Evolutionary conservation across 1,284 basidiomycete genomes (phyloP).

Genomic region (Inonotus obliquus): DNA sequence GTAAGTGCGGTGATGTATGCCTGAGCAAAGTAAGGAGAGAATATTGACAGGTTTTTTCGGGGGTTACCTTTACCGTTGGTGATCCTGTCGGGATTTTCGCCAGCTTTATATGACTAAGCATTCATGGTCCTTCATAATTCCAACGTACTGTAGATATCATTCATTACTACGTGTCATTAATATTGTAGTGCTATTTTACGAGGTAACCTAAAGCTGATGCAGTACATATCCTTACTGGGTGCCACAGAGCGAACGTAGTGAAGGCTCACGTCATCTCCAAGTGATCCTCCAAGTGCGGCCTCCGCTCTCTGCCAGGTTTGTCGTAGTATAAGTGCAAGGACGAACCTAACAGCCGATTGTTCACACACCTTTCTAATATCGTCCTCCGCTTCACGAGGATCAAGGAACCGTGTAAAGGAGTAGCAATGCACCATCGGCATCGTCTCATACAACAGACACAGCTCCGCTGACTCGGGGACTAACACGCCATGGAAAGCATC

Average conservation of each 20-base stretch:
- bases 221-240: conserved; percentile 98
- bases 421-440: conserved; percentile 95
- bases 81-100: neutral
- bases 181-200: conserved; percentile 43
- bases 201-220: conserved; percentile 88
- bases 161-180: conserved; percentile 14
- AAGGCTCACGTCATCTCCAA: conserved; percentile 53
- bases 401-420: conserved; percentile 92
- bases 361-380: conserved; percentile 77
- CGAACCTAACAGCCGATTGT: conserved; percentile 2
- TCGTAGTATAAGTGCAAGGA: neutral
- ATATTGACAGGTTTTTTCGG: neutral
- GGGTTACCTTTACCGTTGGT: neutral
- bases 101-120: neutral
- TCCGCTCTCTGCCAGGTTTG: conserved; percentile 62
- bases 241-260: conserved; percentile 91
- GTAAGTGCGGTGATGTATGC: neutral
- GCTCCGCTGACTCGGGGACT: conserved; percentile 33
- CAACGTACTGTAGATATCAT: too few species aligned
- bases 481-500: conserved; percentile 82
- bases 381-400: conserved; percentile 55
- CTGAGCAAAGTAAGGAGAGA: conserved; percentile 2
- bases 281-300: conserved; percentile 52
- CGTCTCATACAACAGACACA: conserved; percentile 42
- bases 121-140: too few species aligned